Percentiles rank a stretch among this genome's conserved stretches.
These are phyloP conservation scores for Chimonanthus praecox DNA, from an alignment of 164 flowering plant genomes.

Conservation along the genomic window DNA sequence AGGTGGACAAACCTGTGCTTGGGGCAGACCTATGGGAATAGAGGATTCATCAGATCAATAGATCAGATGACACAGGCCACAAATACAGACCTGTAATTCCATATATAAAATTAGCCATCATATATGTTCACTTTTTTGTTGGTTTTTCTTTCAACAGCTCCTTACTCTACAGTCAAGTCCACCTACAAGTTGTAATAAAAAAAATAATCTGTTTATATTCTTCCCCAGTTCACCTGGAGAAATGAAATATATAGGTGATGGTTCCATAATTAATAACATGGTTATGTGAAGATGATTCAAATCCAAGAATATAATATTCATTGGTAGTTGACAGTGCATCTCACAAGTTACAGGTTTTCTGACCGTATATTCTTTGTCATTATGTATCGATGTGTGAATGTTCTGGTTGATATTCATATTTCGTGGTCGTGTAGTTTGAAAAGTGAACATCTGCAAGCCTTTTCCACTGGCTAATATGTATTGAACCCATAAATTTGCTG, in stretches of 20 bases:
- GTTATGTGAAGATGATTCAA: too few relatives aligned
- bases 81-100: too few relatives aligned
- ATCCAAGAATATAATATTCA: too few relatives aligned
- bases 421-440: not conserved
- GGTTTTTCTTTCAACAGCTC: not conserved
- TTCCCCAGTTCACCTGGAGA: not conserved
- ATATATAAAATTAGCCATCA: too few relatives aligned
- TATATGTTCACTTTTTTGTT: too few relatives aligned
- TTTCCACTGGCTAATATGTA: not conserved
- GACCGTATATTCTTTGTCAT: too few relatives aligned
- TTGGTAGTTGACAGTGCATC: not conserved
- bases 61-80: too few relatives aligned
- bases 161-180: not conserved
- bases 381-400: not conserved
- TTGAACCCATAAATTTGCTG: not conserved
- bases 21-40: too few relatives aligned
- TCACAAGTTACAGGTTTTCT: too few relatives aligned
- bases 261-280: not conserved
- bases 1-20: not conserved
- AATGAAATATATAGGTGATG: not conserved
- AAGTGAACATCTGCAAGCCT: not conserved
- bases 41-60: too few relatives aligned
- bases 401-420: too few relatives aligned
- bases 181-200: not conserved
- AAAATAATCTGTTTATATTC: not conserved